Evolutionary conservation across 73 alveolate species (phyloP).

Genomic region (Tetrahymena malaccensis): DNA sequence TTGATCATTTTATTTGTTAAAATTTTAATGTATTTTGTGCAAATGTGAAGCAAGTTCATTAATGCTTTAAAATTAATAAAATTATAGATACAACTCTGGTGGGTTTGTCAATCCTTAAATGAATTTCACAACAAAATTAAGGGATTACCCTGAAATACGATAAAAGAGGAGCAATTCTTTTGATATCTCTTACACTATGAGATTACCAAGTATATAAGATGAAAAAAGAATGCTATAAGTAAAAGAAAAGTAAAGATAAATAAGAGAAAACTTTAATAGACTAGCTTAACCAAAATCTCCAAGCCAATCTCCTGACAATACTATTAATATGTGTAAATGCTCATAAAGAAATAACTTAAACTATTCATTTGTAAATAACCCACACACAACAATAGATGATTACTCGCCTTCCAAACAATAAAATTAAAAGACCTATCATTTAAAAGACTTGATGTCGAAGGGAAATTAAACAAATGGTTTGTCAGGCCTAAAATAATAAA

Average conservation of each 20-base stretch:
- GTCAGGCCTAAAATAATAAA: not conserved
- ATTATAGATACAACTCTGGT: not conserved
- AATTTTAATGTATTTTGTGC: not conserved
- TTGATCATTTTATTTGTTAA: not conserved
- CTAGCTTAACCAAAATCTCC: not conserved
- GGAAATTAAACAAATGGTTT: not conserved
- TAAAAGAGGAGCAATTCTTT: not conserved
- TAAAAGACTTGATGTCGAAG: not conserved
- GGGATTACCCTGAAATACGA: not conserved
- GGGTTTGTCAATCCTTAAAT: not conserved
- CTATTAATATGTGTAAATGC: not conserved
- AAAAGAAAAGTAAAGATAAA: not conserved
- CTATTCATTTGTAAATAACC: not conserved
- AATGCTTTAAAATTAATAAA: not conserved
- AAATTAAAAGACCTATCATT: not conserved
- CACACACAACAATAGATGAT: not conserved
- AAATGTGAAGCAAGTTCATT: not conserved
- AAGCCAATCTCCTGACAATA: not conserved
- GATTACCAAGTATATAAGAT: not conserved
- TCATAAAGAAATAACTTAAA: not conserved
- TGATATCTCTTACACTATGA: not conserved
- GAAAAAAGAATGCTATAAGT: not conserved
- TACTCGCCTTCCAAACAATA: not conserved
- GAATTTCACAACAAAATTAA: not conserved
- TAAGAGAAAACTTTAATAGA: not conserved